A percentile compares a stretch with the other conserved stretches of the same genome.
Evolutionary conservation across 139 green algal species (phyloP).

Genomic region (Auxenochlorella protothecoides): DNA sequence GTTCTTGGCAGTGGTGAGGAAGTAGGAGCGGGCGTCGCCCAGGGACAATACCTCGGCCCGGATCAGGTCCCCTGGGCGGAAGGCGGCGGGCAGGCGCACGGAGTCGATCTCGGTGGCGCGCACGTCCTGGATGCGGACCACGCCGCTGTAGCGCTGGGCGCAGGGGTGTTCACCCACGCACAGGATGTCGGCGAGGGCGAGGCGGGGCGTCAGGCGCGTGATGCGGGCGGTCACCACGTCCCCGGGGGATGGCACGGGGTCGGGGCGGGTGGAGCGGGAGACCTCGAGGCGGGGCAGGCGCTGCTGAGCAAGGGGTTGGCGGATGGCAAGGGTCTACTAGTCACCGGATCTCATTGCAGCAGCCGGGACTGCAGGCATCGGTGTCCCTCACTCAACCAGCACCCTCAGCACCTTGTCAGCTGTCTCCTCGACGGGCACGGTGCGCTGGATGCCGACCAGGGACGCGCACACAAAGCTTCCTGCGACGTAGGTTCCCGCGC

Average conservation of each 20-base stretch:
- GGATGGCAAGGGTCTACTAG: background rate
- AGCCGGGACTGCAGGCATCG: no score
- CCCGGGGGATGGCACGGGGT: background rate
- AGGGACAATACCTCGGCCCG: constrained; percentile 63
- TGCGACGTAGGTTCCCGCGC: constrained; percentile 36
- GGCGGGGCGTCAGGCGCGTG: constrained; percentile 27
- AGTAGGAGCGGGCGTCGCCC: constrained; percentile 76
- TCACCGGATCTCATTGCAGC: background rate
- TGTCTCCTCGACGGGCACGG: background rate
- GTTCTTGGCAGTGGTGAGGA: constrained; percentile 81
- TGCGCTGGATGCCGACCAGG: constrained; percentile 28
- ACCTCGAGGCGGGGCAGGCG: background rate
- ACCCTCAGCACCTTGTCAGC: background rate
- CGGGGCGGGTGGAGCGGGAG: background rate
- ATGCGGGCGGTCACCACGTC: constrained; percentile 32
- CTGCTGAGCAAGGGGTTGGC: background rate
- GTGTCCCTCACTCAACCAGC: background rate
- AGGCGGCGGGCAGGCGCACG: constrained; percentile 56
- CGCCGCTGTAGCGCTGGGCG: constrained; percentile 46
- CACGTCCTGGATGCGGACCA: constrained; percentile 70
- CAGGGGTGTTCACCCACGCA: constrained; percentile 48
- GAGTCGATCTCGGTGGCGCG: constrained; percentile 77
- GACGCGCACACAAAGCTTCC: constrained; percentile 36
- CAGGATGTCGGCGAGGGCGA: constrained; percentile 49
- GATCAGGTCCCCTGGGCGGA: constrained; percentile 84